Base-by-base conservation (phyloP, 306 rosid genomes). In the Acmispon strigosus region DNA sequence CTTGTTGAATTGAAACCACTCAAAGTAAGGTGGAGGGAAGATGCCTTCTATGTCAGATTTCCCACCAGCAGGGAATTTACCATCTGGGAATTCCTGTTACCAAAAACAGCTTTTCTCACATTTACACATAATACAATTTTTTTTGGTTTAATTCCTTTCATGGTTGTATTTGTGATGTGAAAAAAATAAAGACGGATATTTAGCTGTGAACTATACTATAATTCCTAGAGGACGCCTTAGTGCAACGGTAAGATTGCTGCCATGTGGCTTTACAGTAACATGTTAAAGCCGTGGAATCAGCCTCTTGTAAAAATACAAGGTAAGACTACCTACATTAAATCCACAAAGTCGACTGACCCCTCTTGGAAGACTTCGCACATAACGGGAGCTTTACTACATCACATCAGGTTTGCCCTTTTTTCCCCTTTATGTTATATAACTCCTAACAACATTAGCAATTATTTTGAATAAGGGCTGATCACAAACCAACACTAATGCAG, bases 1-100 rank as follows among this genome's bases (percentile, higher is more conserved):
- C 96, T 86, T 84, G 77, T 82, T 56, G 10, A 83, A 92, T 75
- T 92, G 98, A 77, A 90, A 92, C 98, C 98, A 90, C 86, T 92
- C 98, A 54, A 69, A 90, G 62, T 86, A 90, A 19, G 98, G 96
- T 41, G 96, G 93, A 60, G 92, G 96, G 78, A 84, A 92, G 64
- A 90, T 66, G 74, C 93, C 87, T 77, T 92, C 96, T 7, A 90
- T 88, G 43, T 92, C 96, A 50, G 96, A 92, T 62, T 92, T 92
- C 61, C 98, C 98, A 78, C 86, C 86, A 0, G 98, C 96, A 0
- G 96, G 91, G 77, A 74, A 92, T 57, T 77, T 75, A 1, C 96
- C 98, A 37, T 92, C 79, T 34, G 83, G 96, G 64, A 90, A 92
- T 11, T 69, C 96, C 98, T 92, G 70, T 69, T 45, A 17, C 29